Base-by-base conservation (phyloP, 805 yeast genomes). In the Ogataea paraovalis region DNA sequence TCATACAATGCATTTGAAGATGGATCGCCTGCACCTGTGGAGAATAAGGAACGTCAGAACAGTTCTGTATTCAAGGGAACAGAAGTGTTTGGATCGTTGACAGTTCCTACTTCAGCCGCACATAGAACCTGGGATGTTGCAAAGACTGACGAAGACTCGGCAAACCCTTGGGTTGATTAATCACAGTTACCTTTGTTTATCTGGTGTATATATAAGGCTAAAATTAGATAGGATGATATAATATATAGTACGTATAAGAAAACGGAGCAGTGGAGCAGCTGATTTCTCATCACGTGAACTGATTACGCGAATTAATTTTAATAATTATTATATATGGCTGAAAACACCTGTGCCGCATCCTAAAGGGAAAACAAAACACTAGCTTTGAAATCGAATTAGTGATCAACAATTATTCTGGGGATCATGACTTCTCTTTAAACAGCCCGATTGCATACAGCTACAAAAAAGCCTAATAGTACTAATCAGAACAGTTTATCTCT, bases 101-200 rank as follows among this genome's bases (percentile, higher is more conserved):
- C 69, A 51, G 60, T 71, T 50, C 86, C 84, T 2, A 65, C 72
- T 44, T 66, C 76, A 3, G 63, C 74, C 48, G 80, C 73, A 2
- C 83, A 76, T 54, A 76, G 74, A 55, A 61, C 72, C 2, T 76
- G 82, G 80, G 72, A 81, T 59, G 77, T 73, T 4, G 66, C 61
- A 16, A 44, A 45, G 8, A 48, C 46, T n/a, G 74, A 72, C 19
- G 81, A 76, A n/a, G 72, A 77, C 16, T 83, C 79, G 43, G 67
- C 68, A 3, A 85, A 85, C 57, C 94, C 91, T 4, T 85, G 94
- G 94, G 60, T 3, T 61, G 37, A 47, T 13, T 19, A 38, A 14
- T 6, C 4, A 4, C 21, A 5, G 21, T 6, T 10, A 16, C 21
- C 13, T 16, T n/a, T 34, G 16, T 34, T 30, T 30, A 12, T 30